Evolutionary conservation across 2,329 filamentous ascomycete genomes (phyloP), one percentile per base, ranked within the genome.

Genomic region (Fusarium lateritium): DNA sequence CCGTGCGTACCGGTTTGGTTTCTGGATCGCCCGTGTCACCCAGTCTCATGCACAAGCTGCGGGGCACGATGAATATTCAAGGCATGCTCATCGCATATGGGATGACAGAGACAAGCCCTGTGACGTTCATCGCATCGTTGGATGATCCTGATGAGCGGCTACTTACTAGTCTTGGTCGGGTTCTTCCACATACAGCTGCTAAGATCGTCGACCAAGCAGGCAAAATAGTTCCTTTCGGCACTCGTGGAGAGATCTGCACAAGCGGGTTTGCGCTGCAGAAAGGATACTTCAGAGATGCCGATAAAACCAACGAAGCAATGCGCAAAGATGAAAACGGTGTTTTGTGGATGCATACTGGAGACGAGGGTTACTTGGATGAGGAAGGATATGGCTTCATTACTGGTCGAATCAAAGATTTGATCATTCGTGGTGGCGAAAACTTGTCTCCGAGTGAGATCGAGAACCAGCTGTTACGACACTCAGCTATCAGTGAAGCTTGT

Each of bases 61-160:
- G 14, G 13, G 14, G 8, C n/a, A 31, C 21, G 49, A 31, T 52
- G 24, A 42, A 52, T 31, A 15, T 52, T 2, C 36, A 31, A n/a
- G 49, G 49, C 1, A 52, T 52, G 49, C 24, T 52, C 17, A 52
- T 52, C 1, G 49, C 49, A 3, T 31, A 52, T 11, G 49, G 36
- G 6, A 52, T 52, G 49, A 52, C 36, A 3, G 49, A 52, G n/a
- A 52, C 49, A 6, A 52, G 49, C 15, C 49, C 49, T 5, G 49
- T 52, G 10, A 42, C 49, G 8, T 52, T 52, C 9, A 52, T 52
- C 6, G 40, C 49, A 9, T 42, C 49, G 0, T n/a, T 52, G 3
- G 24, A 42, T 1, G 24, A 52, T 3, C 49, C 36, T 0, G 19
- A 42, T 5, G 36, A 52, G n/a, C 26, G 14, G 24, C 40, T 52